Evolutionary conservation across 306 rosid genomes (phyloP).

Genomic region (Sophora flavescens): DNA sequence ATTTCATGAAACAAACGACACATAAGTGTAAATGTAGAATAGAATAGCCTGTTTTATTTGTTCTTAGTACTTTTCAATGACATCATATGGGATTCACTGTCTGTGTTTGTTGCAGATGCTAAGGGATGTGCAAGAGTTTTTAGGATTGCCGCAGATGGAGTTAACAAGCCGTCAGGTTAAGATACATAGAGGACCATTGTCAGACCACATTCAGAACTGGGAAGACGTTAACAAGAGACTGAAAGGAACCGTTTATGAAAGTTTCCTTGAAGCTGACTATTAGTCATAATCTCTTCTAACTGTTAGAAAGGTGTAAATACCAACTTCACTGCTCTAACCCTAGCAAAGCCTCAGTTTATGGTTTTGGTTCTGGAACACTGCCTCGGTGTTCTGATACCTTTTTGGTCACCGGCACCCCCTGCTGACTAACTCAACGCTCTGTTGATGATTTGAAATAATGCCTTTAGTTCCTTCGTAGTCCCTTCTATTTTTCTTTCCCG

Average conservation of each 20-base stretch:
- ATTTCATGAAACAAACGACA: too few species aligned
- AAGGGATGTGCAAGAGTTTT: constrained; percentile 73
- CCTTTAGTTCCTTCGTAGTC: constrained; percentile 17
- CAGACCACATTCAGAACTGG: constrained; percentile 84
- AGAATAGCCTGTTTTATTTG: neutral
- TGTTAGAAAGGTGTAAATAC: constrained; percentile 60
- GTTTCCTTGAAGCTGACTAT: constrained; percentile 73
- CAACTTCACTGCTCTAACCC: constrained; percentile 51
- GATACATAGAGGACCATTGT: constrained; percentile 79
- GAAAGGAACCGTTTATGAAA: constrained; percentile 72
- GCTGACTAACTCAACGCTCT: constrained; percentile 51
- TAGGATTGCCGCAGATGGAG: constrained; percentile 71
- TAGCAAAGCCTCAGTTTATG: constrained; percentile 42
- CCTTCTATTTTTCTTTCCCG: neutral
- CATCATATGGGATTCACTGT: constrained; percentile 1
- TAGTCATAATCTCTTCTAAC: constrained; percentile 54
- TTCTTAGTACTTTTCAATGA: neutral
- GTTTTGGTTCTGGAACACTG: constrained; percentile 45
- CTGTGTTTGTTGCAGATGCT: constrained; percentile 68
- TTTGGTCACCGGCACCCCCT: neutral
- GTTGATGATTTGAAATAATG: constrained; percentile 43
- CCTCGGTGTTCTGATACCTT: constrained; percentile 40
- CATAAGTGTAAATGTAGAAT: neutral
- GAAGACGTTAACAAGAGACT: constrained; percentile 79
- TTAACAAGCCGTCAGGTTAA: constrained; percentile 83